Percentiles rank a stretch among this genome's conserved stretches.
Evolutionary conservation across 202 grass and related monocot species (phyloP).

Genomic region (Setaria italica): DNA sequence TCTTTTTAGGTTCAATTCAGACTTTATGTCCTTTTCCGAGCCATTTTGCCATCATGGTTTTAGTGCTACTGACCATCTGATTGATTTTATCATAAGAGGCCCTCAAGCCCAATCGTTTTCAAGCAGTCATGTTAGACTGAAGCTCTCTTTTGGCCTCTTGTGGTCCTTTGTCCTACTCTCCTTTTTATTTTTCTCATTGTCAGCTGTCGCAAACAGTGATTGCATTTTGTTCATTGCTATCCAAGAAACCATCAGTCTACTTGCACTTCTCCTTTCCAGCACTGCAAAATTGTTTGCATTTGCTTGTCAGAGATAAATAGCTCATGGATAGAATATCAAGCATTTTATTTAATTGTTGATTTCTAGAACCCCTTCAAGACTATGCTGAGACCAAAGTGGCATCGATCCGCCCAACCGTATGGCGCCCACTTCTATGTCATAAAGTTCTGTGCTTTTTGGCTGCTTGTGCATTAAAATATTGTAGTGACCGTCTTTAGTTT

Average conservation of each 20-base stretch:
- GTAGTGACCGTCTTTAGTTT: neutral
- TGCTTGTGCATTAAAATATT: conserved; percentile 26
- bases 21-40: conserved; percentile 57
- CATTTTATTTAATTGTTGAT: conserved; percentile 26
- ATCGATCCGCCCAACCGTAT: conserved; percentile 26
- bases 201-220: conserved; percentile 6
- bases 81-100: conserved; percentile 22
- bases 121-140: conserved; percentile 55
- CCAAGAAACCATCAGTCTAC: conserved; percentile 14
- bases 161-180: conserved; percentile 41
- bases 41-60: conserved; percentile 33
- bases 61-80: conserved; percentile 31
- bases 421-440: conserved; percentile 6
- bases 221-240: conserved; percentile 42
- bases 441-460: conserved; percentile 32
- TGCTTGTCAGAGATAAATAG: conserved; percentile 40
- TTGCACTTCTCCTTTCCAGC: conserved; percentile 46
- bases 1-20: conserved; percentile 32
- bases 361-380: conserved; percentile 36
- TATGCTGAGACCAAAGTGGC: conserved; percentile 6
- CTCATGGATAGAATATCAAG: neutral
- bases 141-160: conserved; percentile 45
- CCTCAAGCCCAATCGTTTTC: conserved; percentile 45
- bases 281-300: conserved; percentile 51
- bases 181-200: conserved; percentile 1